Base-by-base conservation (phyloP, 1,139 yeast genomes). In the Scheffersomyces cryptocercus region DNA sequence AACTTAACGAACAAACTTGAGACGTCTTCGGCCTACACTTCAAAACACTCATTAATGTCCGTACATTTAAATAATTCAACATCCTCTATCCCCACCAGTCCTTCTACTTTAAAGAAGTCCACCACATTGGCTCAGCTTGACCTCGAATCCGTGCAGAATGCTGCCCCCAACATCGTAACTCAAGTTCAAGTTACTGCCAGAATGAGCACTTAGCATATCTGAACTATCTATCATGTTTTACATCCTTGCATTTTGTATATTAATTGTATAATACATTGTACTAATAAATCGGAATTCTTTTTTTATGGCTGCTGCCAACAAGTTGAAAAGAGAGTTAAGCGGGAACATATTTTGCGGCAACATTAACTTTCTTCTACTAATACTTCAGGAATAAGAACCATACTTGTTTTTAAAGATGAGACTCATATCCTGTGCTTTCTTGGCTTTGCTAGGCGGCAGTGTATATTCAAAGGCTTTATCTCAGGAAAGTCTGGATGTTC, bases 101-200 rank as follows among this genome's bases (percentile, higher is more conserved):
- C 53, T 5, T 41, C 54, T 2, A 47, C 47, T 8, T 39, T 59
- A 35, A 57, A 53, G 38, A 62, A 65, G 43, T 66, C 75, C 3
- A 56, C 67, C 8, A 69, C 75, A 0, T 47, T 67, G 40, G 55
- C 58, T 9, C 67, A 65, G 41, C 46, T 70, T 28, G 74, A 71
- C 28, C 47, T 64, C 29, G 75, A 68, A 29, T 42, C 61, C 4
- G 42, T 50, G 13, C 38, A 38, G n/a, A 60, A 56, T 30, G 51
- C 68, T 10, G 74, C 76, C 5, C 75, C 77, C 2, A 71, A 64
- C 46, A 67, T 72, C 3, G 66, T 74, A n/a, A 70, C 78, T 0
- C 73, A 73, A 7, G 68, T 74, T n/a, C 79, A 72, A 48, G 79
- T 73, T 14, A 70, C 75, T 9, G 75, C 74, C 12, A 50, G 73